Percentiles rank a stretch among this genome's conserved stretches.
These are phyloP conservation scores for Ophiostoma sp. DNA, from an alignment of 2,329 filamentous ascomycete species.

Conservation along the genomic window DNA sequence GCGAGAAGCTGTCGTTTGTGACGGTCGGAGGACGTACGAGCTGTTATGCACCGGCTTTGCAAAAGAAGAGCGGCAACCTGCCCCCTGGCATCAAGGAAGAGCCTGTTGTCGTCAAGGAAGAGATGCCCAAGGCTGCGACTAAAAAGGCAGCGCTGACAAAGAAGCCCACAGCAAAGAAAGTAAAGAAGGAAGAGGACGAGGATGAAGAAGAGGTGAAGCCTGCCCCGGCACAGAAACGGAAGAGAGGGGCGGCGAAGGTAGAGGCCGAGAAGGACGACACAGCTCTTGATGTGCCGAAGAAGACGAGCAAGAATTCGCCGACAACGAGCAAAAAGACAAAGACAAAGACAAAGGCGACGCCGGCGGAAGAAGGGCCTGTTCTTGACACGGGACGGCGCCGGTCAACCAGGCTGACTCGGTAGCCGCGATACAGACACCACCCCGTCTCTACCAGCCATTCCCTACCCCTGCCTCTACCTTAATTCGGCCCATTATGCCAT, in stretches of 20 bases:
- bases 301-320: not conserved
- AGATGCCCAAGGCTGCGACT: conserved; percentile 26
- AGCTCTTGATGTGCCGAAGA: not conserved
- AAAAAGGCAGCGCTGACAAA: conserved; percentile 17
- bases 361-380: conserved; percentile 9
- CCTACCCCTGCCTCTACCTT: not conserved
- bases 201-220: conserved; percentile 25
- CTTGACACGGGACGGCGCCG: conserved; percentile 20
- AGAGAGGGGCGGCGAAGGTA: conserved; percentile 12
- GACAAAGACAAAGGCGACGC: conserved; percentile 23
- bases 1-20: conserved; percentile 77
- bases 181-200: conserved; percentile 29
- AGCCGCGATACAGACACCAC: not conserved
- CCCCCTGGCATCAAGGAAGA: conserved; percentile 43
- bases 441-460: not conserved
- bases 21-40: conserved; percentile 90
- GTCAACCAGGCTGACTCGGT: conserved; percentile 18
- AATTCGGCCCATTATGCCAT: not conserved
- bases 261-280: conserved; percentile 7
- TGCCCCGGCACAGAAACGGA: conserved; percentile 21
- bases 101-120: conserved; percentile 32
- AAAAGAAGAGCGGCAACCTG: conserved; percentile 65
- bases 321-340: conserved; percentile 20
- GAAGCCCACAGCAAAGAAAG: conserved; percentile 25
- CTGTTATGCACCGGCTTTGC: conserved; percentile 76